Conservation (phyloP, 2,329 filamentous ascomycete species). For the Pestalotiopsis sp. region DNA sequence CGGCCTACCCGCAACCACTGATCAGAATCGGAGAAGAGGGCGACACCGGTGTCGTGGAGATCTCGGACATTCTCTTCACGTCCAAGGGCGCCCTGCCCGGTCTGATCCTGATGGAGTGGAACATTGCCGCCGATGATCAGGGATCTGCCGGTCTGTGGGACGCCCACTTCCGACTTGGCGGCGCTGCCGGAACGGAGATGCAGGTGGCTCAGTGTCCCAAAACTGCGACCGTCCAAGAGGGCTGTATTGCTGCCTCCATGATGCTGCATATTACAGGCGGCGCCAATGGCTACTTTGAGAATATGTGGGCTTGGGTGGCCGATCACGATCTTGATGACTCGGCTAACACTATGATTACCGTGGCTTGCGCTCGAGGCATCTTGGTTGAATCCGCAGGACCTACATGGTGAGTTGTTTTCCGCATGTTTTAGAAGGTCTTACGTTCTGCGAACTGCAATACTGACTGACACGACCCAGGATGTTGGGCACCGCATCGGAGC, state of each 20-base stretch:
- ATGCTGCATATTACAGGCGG: constrained; percentile 47
- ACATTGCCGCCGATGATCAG: neutral
- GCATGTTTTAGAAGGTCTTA: no score
- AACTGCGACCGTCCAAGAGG: constrained; percentile 46
- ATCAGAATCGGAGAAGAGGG: neutral
- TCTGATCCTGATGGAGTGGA: neutral
- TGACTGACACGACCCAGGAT: no score
- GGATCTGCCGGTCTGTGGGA: neutral
- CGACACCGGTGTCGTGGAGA: neutral
- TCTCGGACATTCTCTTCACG: neutral
- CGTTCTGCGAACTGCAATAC: no score
- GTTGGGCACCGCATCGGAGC: constrained; percentile 50
- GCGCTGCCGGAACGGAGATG: constrained; percentile 67
- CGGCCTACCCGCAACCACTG: neutral
- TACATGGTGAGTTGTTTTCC: neutral
- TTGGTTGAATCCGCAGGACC: neutral
- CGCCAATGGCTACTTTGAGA: constrained; percentile 52
- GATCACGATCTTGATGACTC: constrained; percentile 55
- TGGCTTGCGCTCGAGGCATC: neutral
- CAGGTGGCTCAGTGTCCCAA: constrained; percentile 62
- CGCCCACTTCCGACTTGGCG: constrained; percentile 71
- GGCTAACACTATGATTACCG: neutral
- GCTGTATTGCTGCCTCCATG: constrained; percentile 63
- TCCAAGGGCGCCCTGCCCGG: neutral
- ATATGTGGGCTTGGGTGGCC: constrained; percentile 68